Conservation (phyloP, 371 early-diverging fungal species). For the Saksenaea oblongispora region DNA sequence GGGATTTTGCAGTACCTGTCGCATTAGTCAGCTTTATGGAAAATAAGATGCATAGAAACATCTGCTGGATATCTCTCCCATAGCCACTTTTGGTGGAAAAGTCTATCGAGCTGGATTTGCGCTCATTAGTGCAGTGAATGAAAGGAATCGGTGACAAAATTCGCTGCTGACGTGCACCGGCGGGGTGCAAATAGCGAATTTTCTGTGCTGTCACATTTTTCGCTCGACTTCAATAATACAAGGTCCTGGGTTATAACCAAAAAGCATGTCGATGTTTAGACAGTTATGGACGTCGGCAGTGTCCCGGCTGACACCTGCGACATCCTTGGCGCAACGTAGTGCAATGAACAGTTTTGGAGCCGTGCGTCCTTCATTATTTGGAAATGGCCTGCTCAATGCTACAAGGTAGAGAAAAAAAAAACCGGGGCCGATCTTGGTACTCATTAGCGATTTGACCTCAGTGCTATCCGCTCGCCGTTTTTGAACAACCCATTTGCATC, state of each 20-base stretch:
- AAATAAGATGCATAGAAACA: too few species aligned
- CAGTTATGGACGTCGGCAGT: slow-evolving; percentile 10
- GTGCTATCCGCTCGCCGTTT: slow-evolving; percentile 1
- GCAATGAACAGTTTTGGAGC: neutral
- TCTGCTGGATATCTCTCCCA: too few species aligned
- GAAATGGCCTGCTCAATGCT: neutral
- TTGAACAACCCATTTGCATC: slow-evolving; percentile 23
- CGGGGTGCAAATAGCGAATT: too few species aligned
- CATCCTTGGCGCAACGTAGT: neutral
- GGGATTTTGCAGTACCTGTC: too few species aligned
- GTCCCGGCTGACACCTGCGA: slow-evolving; percentile 6
- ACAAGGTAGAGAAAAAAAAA: slow-evolving; percentile 5
- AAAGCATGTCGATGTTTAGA: slow-evolving; percentile 7
- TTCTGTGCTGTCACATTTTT: neutral
- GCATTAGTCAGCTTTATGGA: too few species aligned
- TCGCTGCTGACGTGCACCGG: too few species aligned
- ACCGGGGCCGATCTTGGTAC: neutral
- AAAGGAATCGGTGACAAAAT: too few species aligned
- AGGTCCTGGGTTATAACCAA: neutral
- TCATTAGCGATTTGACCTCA: neutral
- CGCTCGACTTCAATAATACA: neutral
- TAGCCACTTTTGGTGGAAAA: too few species aligned
- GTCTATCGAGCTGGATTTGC: too few species aligned
- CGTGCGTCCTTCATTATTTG: neutral
- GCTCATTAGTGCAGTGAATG: too few species aligned